Percentiles rank a stretch among this genome's conserved stretches.
Evolutionary conservation across 2,329 filamentous ascomycete genomes (phyloP).

Genomic region (Fusarium nodosum): DNA sequence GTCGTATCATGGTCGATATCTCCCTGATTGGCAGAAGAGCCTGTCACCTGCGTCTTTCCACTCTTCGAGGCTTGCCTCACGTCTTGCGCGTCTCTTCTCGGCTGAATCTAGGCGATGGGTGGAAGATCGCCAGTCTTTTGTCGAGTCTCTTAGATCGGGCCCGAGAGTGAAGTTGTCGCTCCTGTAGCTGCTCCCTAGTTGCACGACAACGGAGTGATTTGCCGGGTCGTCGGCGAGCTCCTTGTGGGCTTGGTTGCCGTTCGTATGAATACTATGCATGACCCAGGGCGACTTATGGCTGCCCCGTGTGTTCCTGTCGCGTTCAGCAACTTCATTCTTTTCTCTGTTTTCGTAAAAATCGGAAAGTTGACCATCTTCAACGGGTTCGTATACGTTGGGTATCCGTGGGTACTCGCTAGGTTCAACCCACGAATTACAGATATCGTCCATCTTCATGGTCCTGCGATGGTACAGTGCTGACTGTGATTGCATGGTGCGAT

Average conservation of each 20-base stretch:
- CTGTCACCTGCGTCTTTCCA: slow-evolving; percentile 47
- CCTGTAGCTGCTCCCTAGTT: slow-evolving; percentile 30
- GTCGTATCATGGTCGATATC: slow-evolving; percentile 19
- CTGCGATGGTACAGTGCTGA: slow-evolving; percentile 28
- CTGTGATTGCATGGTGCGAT: slow-evolving; percentile 19
- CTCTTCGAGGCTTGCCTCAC: slow-evolving; percentile 40
- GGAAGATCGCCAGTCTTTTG: slow-evolving; percentile 7
- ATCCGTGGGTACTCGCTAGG: slow-evolving; percentile 41
- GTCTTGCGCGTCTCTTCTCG: slow-evolving; percentile 34
- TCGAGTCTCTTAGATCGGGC: background rate
- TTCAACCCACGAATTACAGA: slow-evolving; percentile 37
- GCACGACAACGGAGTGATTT: slow-evolving; percentile 28
- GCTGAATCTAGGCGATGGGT: slow-evolving; percentile 12
- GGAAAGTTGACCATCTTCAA: slow-evolving; percentile 23
- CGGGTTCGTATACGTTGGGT: slow-evolving; percentile 45
- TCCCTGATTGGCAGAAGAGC: slow-evolving; percentile 39
- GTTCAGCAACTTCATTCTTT: slow-evolving; percentile 8
- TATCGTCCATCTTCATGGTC: slow-evolving; percentile 32
- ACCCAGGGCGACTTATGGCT: slow-evolving; percentile 17
- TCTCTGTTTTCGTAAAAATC: slow-evolving; percentile 17
- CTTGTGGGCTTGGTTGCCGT: slow-evolving; percentile 7
- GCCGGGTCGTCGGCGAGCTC: slow-evolving; percentile 18
- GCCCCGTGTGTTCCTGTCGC: slow-evolving; percentile 1
- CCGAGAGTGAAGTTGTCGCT: slow-evolving; percentile 12
- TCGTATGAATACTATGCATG: slow-evolving; percentile 3